These are phyloP conservation scores for Fusarium sp. DNA, from an alignment of 2,329 filamentous ascomycete genomes.

Conservation along the genomic window DNA sequence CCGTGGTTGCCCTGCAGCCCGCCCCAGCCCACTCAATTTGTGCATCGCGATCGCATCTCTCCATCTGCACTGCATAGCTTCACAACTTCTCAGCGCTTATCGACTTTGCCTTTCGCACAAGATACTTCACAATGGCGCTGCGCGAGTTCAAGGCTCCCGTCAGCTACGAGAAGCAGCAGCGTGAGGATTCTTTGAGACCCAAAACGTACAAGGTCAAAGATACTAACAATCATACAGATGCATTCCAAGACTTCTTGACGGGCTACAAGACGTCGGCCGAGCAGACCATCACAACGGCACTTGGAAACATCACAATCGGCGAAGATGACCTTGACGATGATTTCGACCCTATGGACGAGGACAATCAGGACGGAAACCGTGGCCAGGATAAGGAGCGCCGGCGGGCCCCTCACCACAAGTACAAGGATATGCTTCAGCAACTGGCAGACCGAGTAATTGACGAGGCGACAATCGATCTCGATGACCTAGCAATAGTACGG, in stretches of 20 bases:
- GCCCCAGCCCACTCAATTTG: conserved; percentile 48
- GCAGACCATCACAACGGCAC: conserved; percentile 79
- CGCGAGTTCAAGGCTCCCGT: conserved; percentile 81
- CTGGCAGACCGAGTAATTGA: conserved; percentile 82
- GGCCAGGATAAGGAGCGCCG: conserved; percentile 61
- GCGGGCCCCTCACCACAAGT: conserved; percentile 79
- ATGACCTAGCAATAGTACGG: conserved; percentile 81
- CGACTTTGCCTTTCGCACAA: conserved; percentile 27
- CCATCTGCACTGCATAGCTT: conserved; percentile 25
- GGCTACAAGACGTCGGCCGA: conserved; percentile 85
- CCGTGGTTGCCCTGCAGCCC: conserved; percentile 38
- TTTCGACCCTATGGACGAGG: conserved; percentile 91
- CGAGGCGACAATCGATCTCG: conserved; percentile 87
- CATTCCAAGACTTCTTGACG: conserved; percentile 88
- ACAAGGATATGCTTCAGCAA: conserved; percentile 87
- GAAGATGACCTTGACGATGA: conserved; percentile 90
- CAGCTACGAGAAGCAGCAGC: conserved; percentile 88
- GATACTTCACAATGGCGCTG: conserved; percentile 77
- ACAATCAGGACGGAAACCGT: conserved; percentile 67
- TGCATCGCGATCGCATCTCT: conserved; percentile 39
- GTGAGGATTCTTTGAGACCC: conserved; percentile 59
- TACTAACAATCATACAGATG: conserved; percentile 61
- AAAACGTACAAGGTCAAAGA: conserved; percentile 6
- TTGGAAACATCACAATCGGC: conserved; percentile 86
- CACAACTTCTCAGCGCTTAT: conserved; percentile 27